Evolutionary conservation across 345 rosid genomes (phyloP).

Genomic region (Sonneratia alba): DNA sequence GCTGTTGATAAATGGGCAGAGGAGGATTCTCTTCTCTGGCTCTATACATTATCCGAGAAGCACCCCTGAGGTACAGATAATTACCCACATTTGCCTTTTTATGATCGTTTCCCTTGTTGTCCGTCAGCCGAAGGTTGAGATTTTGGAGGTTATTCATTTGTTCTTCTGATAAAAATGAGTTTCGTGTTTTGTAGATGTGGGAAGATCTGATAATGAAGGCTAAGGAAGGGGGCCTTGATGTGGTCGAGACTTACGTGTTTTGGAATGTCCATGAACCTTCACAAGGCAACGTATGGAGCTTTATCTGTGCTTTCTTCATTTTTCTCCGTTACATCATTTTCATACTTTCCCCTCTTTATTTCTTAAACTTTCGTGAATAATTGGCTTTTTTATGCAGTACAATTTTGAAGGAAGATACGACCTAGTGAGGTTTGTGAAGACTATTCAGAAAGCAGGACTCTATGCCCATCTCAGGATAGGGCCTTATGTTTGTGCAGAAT

Average conservation of each 20-base stretch:
- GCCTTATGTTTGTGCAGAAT: conserved; percentile 97
- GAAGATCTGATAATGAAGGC: conserved; percentile 97
- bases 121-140: background rate
- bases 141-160: background rate
- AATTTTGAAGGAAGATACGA: conserved; percentile 93
- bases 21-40: conserved; percentile 86
- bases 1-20: conserved; percentile 70
- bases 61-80: conserved; percentile 56
- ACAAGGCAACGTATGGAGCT: conserved; percentile 67
- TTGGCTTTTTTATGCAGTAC: conserved; percentile 35
- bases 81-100: background rate
- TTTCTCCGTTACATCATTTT: background rate
- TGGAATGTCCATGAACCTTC: conserved; percentile 99
- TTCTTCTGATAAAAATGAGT: background rate
- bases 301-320: background rate
- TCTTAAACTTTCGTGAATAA: background rate
- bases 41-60: conserved; percentile 94
- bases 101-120: background rate
- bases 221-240: conserved; percentile 91
- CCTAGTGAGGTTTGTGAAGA: conserved; percentile 83
- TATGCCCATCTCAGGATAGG: conserved; percentile 97
- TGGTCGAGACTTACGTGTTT: conserved; percentile 91
- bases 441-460: conserved; percentile 72
- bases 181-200: conserved; percentile 66
- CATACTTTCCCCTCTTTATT: background rate